Base-by-base conservation (phyloP, 306 rosid genomes). In the Quercus cerris region DNA sequence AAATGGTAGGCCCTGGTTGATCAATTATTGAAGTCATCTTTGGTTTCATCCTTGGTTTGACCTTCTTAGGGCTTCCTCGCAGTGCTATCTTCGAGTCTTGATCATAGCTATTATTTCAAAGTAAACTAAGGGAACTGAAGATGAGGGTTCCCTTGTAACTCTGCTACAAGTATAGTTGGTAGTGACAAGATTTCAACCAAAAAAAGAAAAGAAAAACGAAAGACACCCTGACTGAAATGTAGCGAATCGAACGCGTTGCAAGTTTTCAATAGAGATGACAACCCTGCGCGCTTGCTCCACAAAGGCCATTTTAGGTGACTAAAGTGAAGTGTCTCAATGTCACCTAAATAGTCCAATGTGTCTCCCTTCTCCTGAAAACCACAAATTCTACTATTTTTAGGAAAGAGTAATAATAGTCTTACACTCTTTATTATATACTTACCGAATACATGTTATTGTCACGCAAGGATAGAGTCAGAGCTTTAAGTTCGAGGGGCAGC, bases 401-500 rank as follows among this genome's bases (percentile, higher is more conserved):
- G 1, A 41, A 41, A 41, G 3, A 41, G 12, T 2, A 41, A 41
- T 8, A 3, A 41, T 41, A 41, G 11, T 41, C 3, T 41, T 41
- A 8, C 46, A 0, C 11, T 41, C 9, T 8, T 41, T 8, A 41
- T 41, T 41, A 41, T 38, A 0, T 7, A 38, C 11, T 38, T 38
- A 38, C 11, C 0, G 2, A 0, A 38, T 3, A 38, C 2, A 38
- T 8, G 10, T 38, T 38, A 7, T 38, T 38, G 11, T 38, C 10
- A 6, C 0, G 10, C 0, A 38, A 2, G 0, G 44, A 38, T 1
- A 0, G 10, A 6, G 44, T 38, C 0, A 38, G 0, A 38, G 2
- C 9, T 38, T 38, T 38, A 0, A 38, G 44, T 7, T 7, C 0
- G 1, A 1, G 11, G 3, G 9, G 0, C 0, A 0, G 2, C 3